A percentile compares a stretch with the other conserved stretches of the same genome.
These are phyloP conservation scores for Cladosporium oxysporum DNA, from an alignment of 2,329 filamentous ascomycete species.

Conservation along the genomic window DNA sequence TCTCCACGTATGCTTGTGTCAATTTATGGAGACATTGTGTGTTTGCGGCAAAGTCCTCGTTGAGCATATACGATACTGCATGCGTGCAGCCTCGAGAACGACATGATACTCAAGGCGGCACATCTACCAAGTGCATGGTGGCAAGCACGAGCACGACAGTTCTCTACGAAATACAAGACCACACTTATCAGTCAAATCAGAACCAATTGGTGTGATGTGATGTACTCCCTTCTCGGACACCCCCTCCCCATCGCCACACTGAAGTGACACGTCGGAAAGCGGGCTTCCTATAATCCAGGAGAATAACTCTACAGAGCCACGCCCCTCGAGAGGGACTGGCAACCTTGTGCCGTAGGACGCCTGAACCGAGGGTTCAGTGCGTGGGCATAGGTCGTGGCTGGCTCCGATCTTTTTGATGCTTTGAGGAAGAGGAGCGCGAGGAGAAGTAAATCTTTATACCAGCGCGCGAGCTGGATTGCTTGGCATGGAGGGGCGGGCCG, in stretches of 20 bases:
- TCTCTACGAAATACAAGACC: background rate
- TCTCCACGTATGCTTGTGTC: too few species aligned
- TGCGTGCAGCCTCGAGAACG: too few species aligned
- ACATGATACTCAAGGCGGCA: background rate
- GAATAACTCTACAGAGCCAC: slow-evolving; percentile 65
- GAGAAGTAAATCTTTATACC: slow-evolving; percentile 14
- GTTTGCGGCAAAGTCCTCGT: too few species aligned
- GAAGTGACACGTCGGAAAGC: slow-evolving; percentile 69
- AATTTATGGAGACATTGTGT: too few species aligned
- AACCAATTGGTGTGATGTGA: slow-evolving; percentile 31
- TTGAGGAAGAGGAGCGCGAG: slow-evolving; percentile 40
- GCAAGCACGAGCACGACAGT: background rate
- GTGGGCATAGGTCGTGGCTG: slow-evolving; percentile 69
- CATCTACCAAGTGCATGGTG: background rate
- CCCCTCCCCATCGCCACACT: slow-evolving; percentile 68
- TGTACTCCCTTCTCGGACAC: slow-evolving; percentile 74
- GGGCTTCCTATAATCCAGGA: slow-evolving; percentile 68
- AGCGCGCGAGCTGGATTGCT: background rate
- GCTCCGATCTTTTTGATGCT: slow-evolving; percentile 63
- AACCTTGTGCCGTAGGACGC: slow-evolving; percentile 63
- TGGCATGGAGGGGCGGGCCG: slow-evolving; percentile 11
- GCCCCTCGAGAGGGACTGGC: slow-evolving; percentile 62
- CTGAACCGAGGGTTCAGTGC: slow-evolving; percentile 35
- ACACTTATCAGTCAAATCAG: background rate
- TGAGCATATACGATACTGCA: too few species aligned